Percentiles rank a stretch among this genome's conserved stretches.
These are phyloP conservation scores for Microbotryum silenes-acaulis DNA, from an alignment of 1,284 basidiomycete species.

Conservation along the genomic window DNA sequence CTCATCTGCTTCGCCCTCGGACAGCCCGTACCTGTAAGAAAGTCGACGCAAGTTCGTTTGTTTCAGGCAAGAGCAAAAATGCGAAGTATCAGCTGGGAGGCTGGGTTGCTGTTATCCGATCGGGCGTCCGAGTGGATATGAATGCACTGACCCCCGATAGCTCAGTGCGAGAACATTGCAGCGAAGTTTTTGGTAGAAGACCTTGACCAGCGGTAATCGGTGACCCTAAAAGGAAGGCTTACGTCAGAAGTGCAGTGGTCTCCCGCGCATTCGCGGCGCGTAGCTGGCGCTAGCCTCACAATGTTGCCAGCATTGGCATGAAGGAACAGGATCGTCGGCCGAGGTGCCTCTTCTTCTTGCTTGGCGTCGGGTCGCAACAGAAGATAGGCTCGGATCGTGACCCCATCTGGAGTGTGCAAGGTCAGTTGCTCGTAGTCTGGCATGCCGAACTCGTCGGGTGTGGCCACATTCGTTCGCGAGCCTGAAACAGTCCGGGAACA, in stretches of 20 bases:
- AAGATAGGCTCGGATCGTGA: slow-evolving; percentile 57
- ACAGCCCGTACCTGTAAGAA: slow-evolving; percentile 41
- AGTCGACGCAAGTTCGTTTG: background rate
- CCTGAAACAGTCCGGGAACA: slow-evolving; percentile 45
- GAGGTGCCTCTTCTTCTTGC: slow-evolving; percentile 7
- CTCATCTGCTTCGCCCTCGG: slow-evolving; percentile 75
- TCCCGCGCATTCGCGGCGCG: background rate
- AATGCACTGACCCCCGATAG: slow-evolving; percentile 61
- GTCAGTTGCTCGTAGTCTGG: slow-evolving; percentile 60
- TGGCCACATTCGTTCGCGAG: slow-evolving; percentile 69
- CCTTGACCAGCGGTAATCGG: slow-evolving; percentile 76
- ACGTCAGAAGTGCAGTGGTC: background rate
- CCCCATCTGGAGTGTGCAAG: slow-evolving; percentile 55
- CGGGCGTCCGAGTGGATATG: background rate
- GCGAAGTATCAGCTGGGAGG: background rate
- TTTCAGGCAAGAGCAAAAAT: background rate
- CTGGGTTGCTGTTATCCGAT: background rate
- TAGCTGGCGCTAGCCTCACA: slow-evolving; percentile 15
- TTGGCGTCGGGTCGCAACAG: slow-evolving; percentile 43
- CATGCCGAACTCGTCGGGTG: slow-evolving; percentile 60
- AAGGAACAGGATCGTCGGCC: slow-evolving; percentile 81
- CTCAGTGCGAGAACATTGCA: slow-evolving; percentile 85
- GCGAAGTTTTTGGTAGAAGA: slow-evolving; percentile 73
- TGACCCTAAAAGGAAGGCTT: slow-evolving; percentile 48
- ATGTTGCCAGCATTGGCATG: slow-evolving; percentile 79